Evolutionary conservation across 2,329 filamentous ascomycete species (phyloP).

Genomic region (Colletotrichum melonis): DNA sequence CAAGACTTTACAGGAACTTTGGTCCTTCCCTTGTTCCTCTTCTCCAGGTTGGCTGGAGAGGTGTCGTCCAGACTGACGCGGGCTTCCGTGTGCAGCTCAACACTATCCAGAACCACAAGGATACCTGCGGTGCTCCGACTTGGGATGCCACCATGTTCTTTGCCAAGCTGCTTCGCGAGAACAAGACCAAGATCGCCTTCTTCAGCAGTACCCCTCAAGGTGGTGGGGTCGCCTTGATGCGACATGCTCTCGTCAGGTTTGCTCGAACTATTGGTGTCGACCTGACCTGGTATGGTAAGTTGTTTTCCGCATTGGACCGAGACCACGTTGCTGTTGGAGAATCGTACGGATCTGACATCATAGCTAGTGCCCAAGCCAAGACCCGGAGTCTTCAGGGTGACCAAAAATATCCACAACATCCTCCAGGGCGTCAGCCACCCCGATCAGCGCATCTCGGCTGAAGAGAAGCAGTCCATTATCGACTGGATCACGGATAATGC

Average conservation of each 20-base stretch:
- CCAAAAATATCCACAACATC: slow-evolving; percentile 91
- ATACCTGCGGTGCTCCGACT: slow-evolving; percentile 69
- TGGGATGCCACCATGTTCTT: slow-evolving; percentile 75
- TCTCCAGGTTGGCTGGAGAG: slow-evolving; percentile 74
- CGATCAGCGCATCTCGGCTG: slow-evolving; percentile 70
- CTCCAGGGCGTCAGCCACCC: slow-evolving; percentile 80
- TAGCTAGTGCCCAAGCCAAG: slow-evolving; percentile 78
- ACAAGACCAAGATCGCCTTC: slow-evolving; percentile 78
- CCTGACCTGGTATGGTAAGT: slow-evolving; percentile 76
- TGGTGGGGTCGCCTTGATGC: slow-evolving; percentile 86
- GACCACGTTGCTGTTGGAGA: background rate
- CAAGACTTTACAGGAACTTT: slow-evolving; percentile 66
- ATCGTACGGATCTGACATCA: slow-evolving; percentile 32
- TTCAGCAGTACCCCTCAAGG: slow-evolving; percentile 86
- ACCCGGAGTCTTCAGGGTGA: slow-evolving; percentile 83
- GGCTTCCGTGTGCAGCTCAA: slow-evolving; percentile 71
- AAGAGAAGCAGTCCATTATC: slow-evolving; percentile 72
- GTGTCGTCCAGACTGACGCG: slow-evolving; percentile 77
- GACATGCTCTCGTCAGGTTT: slow-evolving; percentile 81
- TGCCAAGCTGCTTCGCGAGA: slow-evolving; percentile 69
- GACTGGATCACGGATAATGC: slow-evolving; percentile 82
- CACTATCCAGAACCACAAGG: slow-evolving; percentile 66
- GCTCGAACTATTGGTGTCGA: slow-evolving; percentile 74
- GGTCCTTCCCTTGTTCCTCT: slow-evolving; percentile 78
- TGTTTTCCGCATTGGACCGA: background rate